Evolutionary conservation across 2,329 filamentous ascomycete species (phyloP).

Genomic region (Apiospora sp.): DNA sequence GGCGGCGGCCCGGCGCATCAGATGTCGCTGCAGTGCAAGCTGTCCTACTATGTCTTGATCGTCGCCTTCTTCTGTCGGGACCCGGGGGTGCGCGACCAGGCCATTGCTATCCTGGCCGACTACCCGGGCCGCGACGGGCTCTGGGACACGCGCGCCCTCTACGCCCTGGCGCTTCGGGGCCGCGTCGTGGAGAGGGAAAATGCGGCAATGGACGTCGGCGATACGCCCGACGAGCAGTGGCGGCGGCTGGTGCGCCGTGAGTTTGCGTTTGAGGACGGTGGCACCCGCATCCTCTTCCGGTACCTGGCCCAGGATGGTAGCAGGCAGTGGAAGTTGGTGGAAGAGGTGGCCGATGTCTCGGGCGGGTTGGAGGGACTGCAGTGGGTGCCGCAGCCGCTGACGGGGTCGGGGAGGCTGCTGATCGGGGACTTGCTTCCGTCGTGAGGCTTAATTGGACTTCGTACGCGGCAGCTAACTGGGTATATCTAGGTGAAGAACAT

Average conservation of each 20-base stretch:
- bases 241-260: slow-evolving; percentile 43
- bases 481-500: too few relatives aligned
- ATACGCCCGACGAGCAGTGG: slow-evolving; percentile 43
- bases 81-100: slow-evolving; percentile 42
- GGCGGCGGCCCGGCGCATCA: slow-evolving; percentile 35
- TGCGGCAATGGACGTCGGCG: slow-evolving; percentile 40
- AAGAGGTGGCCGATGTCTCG: slow-evolving; percentile 31
- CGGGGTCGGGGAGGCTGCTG: slow-evolving; percentile 30
- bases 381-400: slow-evolving; percentile 31
- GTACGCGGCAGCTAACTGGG: too few relatives aligned
- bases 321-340: slow-evolving; percentile 30
- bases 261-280: slow-evolving; percentile 45
- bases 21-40: slow-evolving; percentile 41
- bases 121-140: slow-evolving; percentile 46
- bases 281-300: slow-evolving; percentile 42
- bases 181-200: slow-evolving; percentile 41
- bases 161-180: slow-evolving; percentile 39
- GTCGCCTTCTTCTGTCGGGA: slow-evolving; percentile 43
- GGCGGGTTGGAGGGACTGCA: slow-evolving; percentile 26
- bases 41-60: slow-evolving; percentile 38
- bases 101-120: slow-evolving; percentile 40
- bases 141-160: slow-evolving; percentile 40
- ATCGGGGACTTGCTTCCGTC: slow-evolving; percentile 28
- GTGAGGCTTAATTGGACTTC: too few relatives aligned
- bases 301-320: slow-evolving; percentile 34